These are phyloP conservation scores for Mycena haematopus DNA, from an alignment of 768 basidiomycete species.

Conservation along the genomic window DNA sequence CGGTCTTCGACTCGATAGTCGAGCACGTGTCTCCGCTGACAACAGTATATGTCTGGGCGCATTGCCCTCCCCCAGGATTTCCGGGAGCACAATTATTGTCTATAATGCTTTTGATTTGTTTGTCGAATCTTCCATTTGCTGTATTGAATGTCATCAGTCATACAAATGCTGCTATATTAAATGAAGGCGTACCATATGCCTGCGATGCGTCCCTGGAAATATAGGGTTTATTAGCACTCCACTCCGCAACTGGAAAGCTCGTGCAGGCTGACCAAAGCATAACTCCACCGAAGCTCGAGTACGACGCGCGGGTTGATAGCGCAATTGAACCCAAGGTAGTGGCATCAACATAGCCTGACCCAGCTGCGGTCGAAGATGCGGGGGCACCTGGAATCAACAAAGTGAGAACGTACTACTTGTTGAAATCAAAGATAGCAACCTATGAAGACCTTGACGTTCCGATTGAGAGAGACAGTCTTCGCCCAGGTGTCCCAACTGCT, in stretches of 20 bases:
- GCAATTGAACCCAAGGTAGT: conserved; percentile 50
- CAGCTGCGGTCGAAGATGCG: too few species aligned
- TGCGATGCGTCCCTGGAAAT: neutral
- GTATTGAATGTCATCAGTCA: neutral
- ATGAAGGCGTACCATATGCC: neutral
- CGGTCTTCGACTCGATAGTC: too few species aligned
- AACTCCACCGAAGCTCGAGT: conserved; percentile 66
- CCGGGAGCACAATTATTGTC: too few species aligned
- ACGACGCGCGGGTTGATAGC: conserved; percentile 50
- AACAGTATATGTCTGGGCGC: too few species aligned
- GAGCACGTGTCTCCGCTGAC: too few species aligned
- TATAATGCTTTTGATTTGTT: too few species aligned
- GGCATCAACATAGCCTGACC: conserved; percentile 47
- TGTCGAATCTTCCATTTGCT: neutral
- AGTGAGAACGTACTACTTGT: neutral
- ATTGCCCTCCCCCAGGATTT: too few species aligned
- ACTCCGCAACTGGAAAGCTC: too few species aligned
- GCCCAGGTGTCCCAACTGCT: conserved; percentile 65
- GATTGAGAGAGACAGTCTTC: conserved; percentile 55
- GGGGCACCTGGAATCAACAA: too few species aligned
- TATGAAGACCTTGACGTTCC: conserved; percentile 63
- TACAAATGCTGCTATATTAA: neutral
- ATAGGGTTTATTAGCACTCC: neutral
- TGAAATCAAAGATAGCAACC: conserved; percentile 40
- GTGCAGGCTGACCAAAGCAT: conserved; percentile 49